Base-by-base conservation (phyloP, 805 yeast species). In the Candida palmyrensis region DNA sequence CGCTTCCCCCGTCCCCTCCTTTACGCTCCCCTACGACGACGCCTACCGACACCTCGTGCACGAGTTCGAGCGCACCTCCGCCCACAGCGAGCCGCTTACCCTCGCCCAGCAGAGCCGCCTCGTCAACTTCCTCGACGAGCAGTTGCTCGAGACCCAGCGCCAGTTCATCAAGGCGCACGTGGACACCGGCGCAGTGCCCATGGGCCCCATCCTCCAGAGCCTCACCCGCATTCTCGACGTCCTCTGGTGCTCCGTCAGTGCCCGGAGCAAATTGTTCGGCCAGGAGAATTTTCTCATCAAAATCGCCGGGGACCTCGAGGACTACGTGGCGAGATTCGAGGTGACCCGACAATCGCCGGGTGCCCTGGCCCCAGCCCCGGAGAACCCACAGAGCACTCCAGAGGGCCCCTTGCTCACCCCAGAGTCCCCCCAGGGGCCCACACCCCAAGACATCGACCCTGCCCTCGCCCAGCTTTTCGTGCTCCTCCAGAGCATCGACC, bases 271-370 rank as follows among this genome's bases (percentile, higher is more conserved):
- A n/a, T 42, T 58, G 6, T 55, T 51, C 38, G 65, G 63, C 10
- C 70, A 64, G 41, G 45, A 41, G 3, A 62, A 61, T 37, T 66
- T 63, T 35, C 48, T 59, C 29, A 46, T 65, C 25, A 55, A 54
- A 34, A 46, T 66, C 8, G 20, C 57, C 34, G 57, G 58, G 19
- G 71, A 64, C 38, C 38, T 64, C 28, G 71, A 66, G 29, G 71
- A 66, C 41, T 65, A 61, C 45, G 27, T 63, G 4, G 15, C 16
- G 14, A 25, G 18, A 20, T 8, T 31, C 10, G 25, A 20, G 9
- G 11, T 29, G 12, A 12, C 20, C 19, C 9, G 23, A n/a, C 13
- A 12, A 9, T 13, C 11, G 6, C 22, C 6, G 16, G 23, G 44
- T 41, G 6, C 51, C 55, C n/a, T n/a, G n/a, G n/a, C n/a, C n/a